These are phyloP conservation scores for Vitis hybrid DNA, from an alignment of 177 flowering plant genomes.

Conservation along the genomic window DNA sequence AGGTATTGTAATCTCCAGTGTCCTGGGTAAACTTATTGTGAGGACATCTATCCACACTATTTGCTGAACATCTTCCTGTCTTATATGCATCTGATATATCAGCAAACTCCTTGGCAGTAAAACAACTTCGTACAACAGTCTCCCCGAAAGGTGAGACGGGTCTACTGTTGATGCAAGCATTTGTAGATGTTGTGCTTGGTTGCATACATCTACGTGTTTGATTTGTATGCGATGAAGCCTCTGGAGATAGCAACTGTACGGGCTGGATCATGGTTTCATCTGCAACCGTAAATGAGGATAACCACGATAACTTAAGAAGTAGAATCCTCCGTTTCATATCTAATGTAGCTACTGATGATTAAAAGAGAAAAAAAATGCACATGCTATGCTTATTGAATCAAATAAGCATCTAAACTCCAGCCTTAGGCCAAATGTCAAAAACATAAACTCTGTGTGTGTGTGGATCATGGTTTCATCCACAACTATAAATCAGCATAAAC, in stretches of 20 bases:
- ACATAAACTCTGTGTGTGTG: no score
- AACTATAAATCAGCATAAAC: not conserved
- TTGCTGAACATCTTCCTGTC: not conserved
- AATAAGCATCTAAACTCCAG: no score
- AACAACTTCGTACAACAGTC: not conserved
- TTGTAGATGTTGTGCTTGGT: not conserved
- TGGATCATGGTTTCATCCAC: no score
- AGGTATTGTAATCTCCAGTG: not conserved
- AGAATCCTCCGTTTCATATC: no score
- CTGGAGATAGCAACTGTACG: not conserved
- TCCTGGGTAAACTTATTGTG: not conserved
- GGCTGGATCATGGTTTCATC: not conserved
- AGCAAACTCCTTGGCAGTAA: slow-evolving; percentile 1
- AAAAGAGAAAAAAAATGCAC: no score
- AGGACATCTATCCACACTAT: not conserved
- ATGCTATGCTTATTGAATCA: no score
- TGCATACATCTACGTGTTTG: not conserved
- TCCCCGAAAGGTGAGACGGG: not conserved
- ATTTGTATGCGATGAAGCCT: not conserved
- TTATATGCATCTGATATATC: not conserved
- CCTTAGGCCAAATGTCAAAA: no score
- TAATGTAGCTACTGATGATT: no score
- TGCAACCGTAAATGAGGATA: not conserved
- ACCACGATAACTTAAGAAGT: no score
- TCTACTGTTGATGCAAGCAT: not conserved